phyloP scores from a whole-genome alignment of 2,329 filamentous ascomycete genomes.

The Colletotrichum kahawae region DNA sequence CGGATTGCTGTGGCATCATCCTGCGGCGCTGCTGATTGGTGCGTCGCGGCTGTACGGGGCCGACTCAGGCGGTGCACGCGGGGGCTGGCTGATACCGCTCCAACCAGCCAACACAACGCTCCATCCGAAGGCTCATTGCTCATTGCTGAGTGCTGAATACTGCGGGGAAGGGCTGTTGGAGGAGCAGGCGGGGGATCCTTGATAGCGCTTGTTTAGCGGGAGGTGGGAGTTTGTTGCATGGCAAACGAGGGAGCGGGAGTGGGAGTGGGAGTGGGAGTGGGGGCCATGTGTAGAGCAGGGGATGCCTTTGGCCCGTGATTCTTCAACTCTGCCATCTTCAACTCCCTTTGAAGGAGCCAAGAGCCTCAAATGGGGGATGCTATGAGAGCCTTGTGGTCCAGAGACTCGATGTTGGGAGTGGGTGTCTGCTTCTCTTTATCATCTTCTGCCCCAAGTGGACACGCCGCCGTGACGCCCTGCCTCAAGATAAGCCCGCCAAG shows the following conservation, averaged over 20 bases:
- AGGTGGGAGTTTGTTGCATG: neutral
- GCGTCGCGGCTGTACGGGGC: neutral
- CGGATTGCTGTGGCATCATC: constrained; percentile 1
- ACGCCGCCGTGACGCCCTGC: neutral
- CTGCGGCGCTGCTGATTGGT: neutral
- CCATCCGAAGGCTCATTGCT: neutral
- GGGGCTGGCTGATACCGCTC: neutral
- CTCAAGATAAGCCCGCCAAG: neutral
- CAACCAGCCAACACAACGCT: neutral
- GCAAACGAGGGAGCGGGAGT: neutral
- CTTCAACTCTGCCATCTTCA: neutral
- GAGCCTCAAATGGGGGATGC: neutral
- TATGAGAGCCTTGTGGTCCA: neutral
- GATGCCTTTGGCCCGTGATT: neutral
- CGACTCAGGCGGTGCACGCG: constrained; percentile 3
- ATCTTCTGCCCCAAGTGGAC: neutral
- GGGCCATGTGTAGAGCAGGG: neutral
- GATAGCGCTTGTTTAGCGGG: neutral
- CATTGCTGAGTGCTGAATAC: neutral
- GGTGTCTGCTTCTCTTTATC: neutral
- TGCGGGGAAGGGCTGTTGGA: neutral
- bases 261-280: neutral
- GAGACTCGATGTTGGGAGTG: neutral
- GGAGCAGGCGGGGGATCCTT: neutral
- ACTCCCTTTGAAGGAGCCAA: neutral